Evolutionary conservation across 2,329 filamentous ascomycete species (phyloP), one percentile per base, ranked within the genome.

Genomic region (Thielaviopsis ethacetica): DNA sequence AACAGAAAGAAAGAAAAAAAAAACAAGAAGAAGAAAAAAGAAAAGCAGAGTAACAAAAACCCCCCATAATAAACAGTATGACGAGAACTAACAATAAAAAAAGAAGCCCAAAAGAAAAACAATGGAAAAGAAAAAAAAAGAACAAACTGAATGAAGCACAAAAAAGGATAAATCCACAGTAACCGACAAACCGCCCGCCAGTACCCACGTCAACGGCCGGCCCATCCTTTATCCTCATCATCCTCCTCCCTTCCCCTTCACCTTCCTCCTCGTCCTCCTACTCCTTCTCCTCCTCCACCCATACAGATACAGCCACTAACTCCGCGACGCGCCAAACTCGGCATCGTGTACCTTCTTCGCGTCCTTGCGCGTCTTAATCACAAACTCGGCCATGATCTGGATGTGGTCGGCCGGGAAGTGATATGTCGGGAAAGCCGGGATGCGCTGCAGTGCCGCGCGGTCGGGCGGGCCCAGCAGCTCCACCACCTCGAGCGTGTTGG

Each of bases 361-460:
- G 58, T 91, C 88, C 74, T 93, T 94, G 66, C 87, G 82, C 44
- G 83, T 80, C 75, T 95, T 95, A 75, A 95, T 85, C 65, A 86
- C 82, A 71, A 95, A 94, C 69, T 95, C 87, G 57, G 87, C 85
- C 77, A 91, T 84, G 67, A 95, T 82, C 68, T 91, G 88, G 65
- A 96, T 81, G 70, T 96, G 91, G 68, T 96, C 91, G 65, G 88
- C 88, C 1, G 91, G 91, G 76, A 94, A 95, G 73, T 95, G 90
- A 73, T 89, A 91, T 70, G 93, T 91, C 21, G 91, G 91, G 72
- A 95, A 95, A 0, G 90, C 90, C 3, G 91, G 90, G 26, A 96
- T 88, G 57, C 85, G 81, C 70, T 88, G 85, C 60, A 95, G 81
- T 69, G 95, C 93, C 27, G 88, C 81, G 63, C 84, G 81, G 69